phyloP scores from a whole-genome alignment of 345 rosid genomes.

The Salix brachista region DNA sequence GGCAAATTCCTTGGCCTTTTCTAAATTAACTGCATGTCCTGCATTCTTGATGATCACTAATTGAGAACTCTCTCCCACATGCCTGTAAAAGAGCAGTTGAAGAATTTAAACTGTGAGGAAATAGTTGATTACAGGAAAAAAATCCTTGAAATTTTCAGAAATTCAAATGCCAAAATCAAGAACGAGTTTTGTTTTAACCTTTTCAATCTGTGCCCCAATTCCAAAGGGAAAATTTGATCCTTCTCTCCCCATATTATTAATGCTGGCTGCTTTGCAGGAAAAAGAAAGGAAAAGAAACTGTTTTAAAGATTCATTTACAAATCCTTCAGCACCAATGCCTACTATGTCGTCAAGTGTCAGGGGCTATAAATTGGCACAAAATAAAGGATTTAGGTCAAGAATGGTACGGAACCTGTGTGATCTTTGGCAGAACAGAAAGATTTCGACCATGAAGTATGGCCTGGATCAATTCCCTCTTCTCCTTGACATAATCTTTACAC shows the following conservation, averaged over 20 bases:
- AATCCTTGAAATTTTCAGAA: not conserved
- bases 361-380: not conserved
- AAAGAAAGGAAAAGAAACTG: not conserved
- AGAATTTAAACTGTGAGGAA: not conserved
- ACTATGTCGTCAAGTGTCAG: not conserved
- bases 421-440: constrained; percentile 24
- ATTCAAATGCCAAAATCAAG: not conserved
- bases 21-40: constrained; percentile 56
- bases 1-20: constrained; percentile 43
- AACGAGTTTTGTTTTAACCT: constrained; percentile 19
- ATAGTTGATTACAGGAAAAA: not conserved
- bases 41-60: constrained; percentile 24
- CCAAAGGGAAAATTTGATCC: constrained; percentile 58
- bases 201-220: constrained; percentile 47
- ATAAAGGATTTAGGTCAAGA: not conserved
- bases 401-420: constrained; percentile 22
- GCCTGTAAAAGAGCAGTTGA: constrained; percentile 6
- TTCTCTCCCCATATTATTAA: constrained; percentile 57
- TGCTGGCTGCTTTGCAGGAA: constrained; percentile 26
- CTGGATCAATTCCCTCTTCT: constrained; percentile 33
- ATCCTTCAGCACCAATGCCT: not conserved
- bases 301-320: not conserved
- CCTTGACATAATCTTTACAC: constrained; percentile 29
- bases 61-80: constrained; percentile 25
- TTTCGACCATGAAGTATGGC: constrained; percentile 27